These are phyloP conservation scores for Claviceps quebecensis DNA, from an alignment of 2,329 filamentous ascomycete genomes.

Conservation along the genomic window DNA sequence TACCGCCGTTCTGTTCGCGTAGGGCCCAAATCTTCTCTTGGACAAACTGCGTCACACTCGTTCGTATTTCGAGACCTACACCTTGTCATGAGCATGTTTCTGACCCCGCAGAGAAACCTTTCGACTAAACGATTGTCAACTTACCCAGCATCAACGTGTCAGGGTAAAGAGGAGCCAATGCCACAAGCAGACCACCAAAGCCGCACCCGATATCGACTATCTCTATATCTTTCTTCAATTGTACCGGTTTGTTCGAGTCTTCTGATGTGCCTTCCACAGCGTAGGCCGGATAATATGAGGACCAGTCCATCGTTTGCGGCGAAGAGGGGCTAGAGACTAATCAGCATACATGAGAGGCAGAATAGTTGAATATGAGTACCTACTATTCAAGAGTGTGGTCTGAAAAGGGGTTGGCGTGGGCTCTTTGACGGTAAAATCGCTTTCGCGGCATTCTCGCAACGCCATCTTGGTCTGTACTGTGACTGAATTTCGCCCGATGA, in stretches of 20 bases:
- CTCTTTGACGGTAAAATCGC: conserved; percentile 90
- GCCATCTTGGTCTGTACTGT: conserved; percentile 35
- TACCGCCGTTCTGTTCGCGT: conserved; percentile 45
- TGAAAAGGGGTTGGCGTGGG: conserved; percentile 95
- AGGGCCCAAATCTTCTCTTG: conserved; percentile 75
- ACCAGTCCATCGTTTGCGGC: conserved; percentile 86
- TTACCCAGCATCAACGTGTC: conserved; percentile 69
- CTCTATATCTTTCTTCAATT: conserved; percentile 54
- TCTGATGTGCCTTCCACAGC: conserved; percentile 26
- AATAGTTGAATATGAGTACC: conserved; percentile 1
- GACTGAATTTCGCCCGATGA: conserved; percentile 53
- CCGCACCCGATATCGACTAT: conserved; percentile 96
- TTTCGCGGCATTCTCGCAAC: conserved; percentile 66
- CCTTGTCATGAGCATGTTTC: conserved; percentile 1
- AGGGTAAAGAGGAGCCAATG: conserved; percentile 67
- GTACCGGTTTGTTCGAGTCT: conserved; percentile 13
- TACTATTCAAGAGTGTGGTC: conserved; percentile 87
- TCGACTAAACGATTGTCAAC: conserved; percentile 13
- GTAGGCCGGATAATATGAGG: conserved; percentile 65
- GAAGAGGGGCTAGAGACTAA: conserved; percentile 50
- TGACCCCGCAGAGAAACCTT: not conserved
- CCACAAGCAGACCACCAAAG: conserved; percentile 82
- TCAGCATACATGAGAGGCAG: conserved; percentile 2
- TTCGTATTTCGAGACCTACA: conserved; percentile 79
- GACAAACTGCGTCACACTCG: conserved; percentile 80